phyloP scores from a whole-genome alignment of 2,329 filamentous ascomycete species.

The Atkinsonella hypoxylon region DNA sequence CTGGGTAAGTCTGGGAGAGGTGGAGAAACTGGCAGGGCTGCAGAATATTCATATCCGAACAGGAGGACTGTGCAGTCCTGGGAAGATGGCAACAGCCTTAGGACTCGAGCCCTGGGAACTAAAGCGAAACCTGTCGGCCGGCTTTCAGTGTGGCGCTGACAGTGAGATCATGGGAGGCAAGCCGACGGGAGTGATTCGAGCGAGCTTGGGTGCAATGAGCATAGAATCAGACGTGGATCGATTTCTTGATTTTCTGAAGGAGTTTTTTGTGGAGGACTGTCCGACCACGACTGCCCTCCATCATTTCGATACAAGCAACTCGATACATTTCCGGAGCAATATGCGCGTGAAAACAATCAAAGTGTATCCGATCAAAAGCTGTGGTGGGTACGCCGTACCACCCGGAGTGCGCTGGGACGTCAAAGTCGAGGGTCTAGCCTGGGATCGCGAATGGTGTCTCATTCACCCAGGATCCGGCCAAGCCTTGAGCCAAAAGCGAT shows the following conservation, averaged over 20 bases:
- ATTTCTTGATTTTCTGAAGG: constrained; percentile 59
- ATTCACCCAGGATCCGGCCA: constrained; percentile 76
- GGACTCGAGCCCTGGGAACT: constrained; percentile 69
- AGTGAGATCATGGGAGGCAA: constrained; percentile 74
- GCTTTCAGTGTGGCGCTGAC: constrained; percentile 73
- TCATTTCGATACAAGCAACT: background rate
- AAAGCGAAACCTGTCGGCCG: constrained; percentile 70
- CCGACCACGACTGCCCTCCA: background rate
- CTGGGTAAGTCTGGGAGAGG: constrained; percentile 72
- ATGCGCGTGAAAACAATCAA: constrained; percentile 48
- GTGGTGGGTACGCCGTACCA: constrained; percentile 65
- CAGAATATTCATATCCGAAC: constrained; percentile 77
- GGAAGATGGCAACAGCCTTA: constrained; percentile 66
- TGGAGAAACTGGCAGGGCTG: constrained; percentile 74
- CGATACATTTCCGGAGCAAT: background rate
- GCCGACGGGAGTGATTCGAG: constrained; percentile 75
- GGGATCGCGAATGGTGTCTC: constrained; percentile 96
- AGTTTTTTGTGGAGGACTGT: constrained; percentile 43
- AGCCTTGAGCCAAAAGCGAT: constrained; percentile 78
- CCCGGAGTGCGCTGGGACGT: constrained; percentile 58
- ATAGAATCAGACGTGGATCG: constrained; percentile 58
- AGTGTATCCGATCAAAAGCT: constrained; percentile 92
- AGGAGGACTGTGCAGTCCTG: constrained; percentile 85
- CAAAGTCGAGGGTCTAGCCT: constrained; percentile 69
- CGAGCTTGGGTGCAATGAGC: constrained; percentile 86